These are phyloP conservation scores for Austroboletus niveus DNA, from an alignment of 1,284 basidiomycete species.

Conservation along the genomic window DNA sequence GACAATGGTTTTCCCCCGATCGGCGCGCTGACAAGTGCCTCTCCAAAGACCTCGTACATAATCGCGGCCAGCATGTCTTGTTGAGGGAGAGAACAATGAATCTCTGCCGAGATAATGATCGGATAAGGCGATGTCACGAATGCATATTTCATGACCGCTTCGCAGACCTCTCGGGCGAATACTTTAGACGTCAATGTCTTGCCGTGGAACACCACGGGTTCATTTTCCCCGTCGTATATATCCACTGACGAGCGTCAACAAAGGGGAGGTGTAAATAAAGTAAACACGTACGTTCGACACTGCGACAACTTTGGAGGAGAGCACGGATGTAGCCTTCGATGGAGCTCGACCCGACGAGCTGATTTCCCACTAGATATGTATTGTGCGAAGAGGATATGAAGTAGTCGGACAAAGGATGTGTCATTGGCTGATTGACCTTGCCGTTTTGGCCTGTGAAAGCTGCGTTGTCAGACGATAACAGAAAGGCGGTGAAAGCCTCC, in stretches of 20 bases:
- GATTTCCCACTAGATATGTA: constrained; percentile 94
- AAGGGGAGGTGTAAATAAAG: constrained; percentile 1
- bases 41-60: constrained; percentile 79
- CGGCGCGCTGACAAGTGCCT: constrained; percentile 65
- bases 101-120: constrained; percentile 92
- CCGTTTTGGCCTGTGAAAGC: constrained; percentile 47
- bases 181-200: constrained; percentile 91
- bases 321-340: constrained; percentile 96
- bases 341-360: constrained; percentile 91
- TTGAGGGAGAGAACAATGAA: constrained; percentile 83
- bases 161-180: constrained; percentile 79
- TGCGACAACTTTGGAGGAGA: constrained; percentile 85
- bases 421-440: constrained; percentile 66
- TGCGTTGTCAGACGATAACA: constrained; percentile 68
- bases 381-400: constrained; percentile 96
- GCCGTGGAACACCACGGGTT: constrained; percentile 88
- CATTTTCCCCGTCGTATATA: constrained; percentile 85
- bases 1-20: constrained; percentile 50
- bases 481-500: constrained; percentile 73
- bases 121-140: constrained; percentile 94
- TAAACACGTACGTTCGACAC: constrained; percentile 77
- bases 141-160: constrained; percentile 89
- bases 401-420: constrained; percentile 82
- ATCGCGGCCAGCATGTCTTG: constrained; percentile 83
- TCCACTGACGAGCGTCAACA: constrained; percentile 62